phyloP scores from a whole-genome alignment of 352 stramenopile genomes.

The Phytophthora lateralis region DNA sequence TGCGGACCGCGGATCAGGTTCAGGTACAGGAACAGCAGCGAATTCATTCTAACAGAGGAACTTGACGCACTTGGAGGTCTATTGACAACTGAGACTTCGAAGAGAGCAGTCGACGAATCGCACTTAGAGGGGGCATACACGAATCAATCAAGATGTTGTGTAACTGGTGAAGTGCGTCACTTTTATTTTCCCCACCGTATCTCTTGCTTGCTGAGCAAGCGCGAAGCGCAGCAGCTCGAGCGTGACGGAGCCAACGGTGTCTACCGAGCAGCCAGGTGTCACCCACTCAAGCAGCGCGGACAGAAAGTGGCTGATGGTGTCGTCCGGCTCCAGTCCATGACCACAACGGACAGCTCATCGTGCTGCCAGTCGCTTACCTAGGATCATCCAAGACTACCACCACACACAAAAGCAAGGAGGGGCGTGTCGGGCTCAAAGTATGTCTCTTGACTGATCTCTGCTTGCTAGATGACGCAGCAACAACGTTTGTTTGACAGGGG shows the following conservation, averaged over 20 bases:
- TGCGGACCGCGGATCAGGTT: slow-evolving; percentile 73
- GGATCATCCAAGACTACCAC: too few relatives aligned
- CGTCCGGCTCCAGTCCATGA: slow-evolving; percentile 50
- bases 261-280: slow-evolving; percentile 45
- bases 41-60: slow-evolving; percentile 59
- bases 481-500: slow-evolving; percentile 12
- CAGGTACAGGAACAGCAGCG: slow-evolving; percentile 78
- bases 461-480: slow-evolving; percentile 45
- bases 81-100: slow-evolving; percentile 28
- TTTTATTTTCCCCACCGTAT: slow-evolving; percentile 21
- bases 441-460: slow-evolving; percentile 47
- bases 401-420: too few relatives aligned
- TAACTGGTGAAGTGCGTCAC: slow-evolving; percentile 31
- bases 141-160: slow-evolving; percentile 15
- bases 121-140: slow-evolving; percentile 11
- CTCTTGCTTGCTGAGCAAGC: slow-evolving; percentile 10
- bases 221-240: slow-evolving; percentile 34
- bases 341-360: slow-evolving; percentile 43
- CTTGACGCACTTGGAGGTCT: slow-evolving; percentile 10
- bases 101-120: slow-evolving; percentile 20
- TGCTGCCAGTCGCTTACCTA: too few relatives aligned
- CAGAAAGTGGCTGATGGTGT: slow-evolving; percentile 47
- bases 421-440: slow-evolving; percentile 46
- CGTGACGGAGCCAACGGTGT: slow-evolving; percentile 49
- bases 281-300: slow-evolving; percentile 32